Base-by-base conservation (phyloP, 352 stramenopile genomes). In the Elongisporangium senticosum region DNA sequence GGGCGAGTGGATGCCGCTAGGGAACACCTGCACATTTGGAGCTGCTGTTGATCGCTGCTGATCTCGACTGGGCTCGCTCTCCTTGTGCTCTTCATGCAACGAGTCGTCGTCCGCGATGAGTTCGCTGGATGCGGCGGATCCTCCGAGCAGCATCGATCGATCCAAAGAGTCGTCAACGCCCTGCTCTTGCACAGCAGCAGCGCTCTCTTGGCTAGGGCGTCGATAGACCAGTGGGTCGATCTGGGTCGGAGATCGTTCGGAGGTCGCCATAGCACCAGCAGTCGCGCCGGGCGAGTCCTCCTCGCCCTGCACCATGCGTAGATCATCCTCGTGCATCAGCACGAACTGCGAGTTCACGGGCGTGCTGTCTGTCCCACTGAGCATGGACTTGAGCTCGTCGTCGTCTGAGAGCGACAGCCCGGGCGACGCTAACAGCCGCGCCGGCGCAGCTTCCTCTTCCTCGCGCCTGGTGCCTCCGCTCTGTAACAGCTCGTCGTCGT, bases 241-340 rank as follows among this genome's bases (percentile, higher is more conserved):
- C 3, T 14, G 13, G 55, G 17, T 56, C 21, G 43, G 49, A 1
- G 39, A 53, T 2, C 10, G 28, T 20, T 11, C 40, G 21, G 10
- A 33, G 4, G 14, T 28, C 17, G n/a, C 58, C 28, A 8, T 50
- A 59, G 49, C 48, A 59, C 33, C 56, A 43, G 55, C 26, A 33
- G 61, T 15, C 7, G 57, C 15, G 3, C 5, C 26, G 21, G 43
- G 11, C 40, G 14, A 47, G 3, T 60, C 43, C 11, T 33, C 8
- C n/a, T 53, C 55, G 22, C 55, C 24, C 1, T 50, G 53, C 23
- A 69, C 64, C 0, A 74, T 56, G 20, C 83, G 54, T 48, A 90
- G 51, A 22, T 86, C 72, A 17, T 75, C 71, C 22, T 87, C 78
- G 15, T 83, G 66, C 23, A 90, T 53, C 19, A 90, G 59, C 53